A percentile compares a stretch with the other conserved stretches of the same genome.
These are phyloP conservation scores for Decorospora gaudefroyi DNA, from an alignment of 2,329 filamentous ascomycete species.

Conservation along the genomic window DNA sequence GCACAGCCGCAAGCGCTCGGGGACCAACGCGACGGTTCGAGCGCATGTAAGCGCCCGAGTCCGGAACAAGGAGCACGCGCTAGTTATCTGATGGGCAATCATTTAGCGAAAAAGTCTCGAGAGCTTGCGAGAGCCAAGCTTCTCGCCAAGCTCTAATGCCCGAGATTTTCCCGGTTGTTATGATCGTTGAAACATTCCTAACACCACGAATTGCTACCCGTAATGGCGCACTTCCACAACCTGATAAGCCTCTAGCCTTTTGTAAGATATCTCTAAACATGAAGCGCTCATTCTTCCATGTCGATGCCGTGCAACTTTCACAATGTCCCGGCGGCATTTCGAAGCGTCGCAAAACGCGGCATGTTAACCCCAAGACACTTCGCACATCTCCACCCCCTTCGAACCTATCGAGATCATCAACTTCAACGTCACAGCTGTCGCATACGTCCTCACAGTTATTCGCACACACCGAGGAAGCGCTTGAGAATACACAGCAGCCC, in stretches of 20 bases:
- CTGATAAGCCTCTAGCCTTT: slow-evolving; percentile 1
- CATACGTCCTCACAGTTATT: slow-evolving; percentile 1
- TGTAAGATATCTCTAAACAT: background rate
- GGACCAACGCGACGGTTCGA: too few relatives aligned
- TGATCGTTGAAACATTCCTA: background rate
- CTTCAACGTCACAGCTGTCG: slow-evolving; percentile 1
- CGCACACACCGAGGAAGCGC: background rate
- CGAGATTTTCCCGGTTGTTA: slow-evolving; percentile 4
- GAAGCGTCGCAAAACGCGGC: slow-evolving; percentile 3
- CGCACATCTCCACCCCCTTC: slow-evolving; percentile 3
- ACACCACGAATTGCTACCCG: background rate
- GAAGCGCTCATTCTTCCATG: background rate
- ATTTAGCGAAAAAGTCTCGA: too few relatives aligned
- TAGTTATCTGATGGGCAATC: too few relatives aligned
- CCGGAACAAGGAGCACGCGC: too few relatives aligned
- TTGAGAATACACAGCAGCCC: slow-evolving; percentile 2
- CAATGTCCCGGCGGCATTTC: background rate
- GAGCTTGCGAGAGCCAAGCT: slow-evolving; percentile 1
- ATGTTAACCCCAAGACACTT: background rate
- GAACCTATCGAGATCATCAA: slow-evolving; percentile 1
- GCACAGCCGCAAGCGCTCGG: too few relatives aligned
- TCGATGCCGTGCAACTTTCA: background rate
- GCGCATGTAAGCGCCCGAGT: too few relatives aligned
- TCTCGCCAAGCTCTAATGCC: slow-evolving; percentile 1
- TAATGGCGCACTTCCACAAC: slow-evolving; percentile 1